A percentile compares a stretch with the other conserved stretches of the same genome.
Evolutionary conservation across 768 basidiomycete species (phyloP).

Genomic region (Psilocybe cyanescens): DNA sequence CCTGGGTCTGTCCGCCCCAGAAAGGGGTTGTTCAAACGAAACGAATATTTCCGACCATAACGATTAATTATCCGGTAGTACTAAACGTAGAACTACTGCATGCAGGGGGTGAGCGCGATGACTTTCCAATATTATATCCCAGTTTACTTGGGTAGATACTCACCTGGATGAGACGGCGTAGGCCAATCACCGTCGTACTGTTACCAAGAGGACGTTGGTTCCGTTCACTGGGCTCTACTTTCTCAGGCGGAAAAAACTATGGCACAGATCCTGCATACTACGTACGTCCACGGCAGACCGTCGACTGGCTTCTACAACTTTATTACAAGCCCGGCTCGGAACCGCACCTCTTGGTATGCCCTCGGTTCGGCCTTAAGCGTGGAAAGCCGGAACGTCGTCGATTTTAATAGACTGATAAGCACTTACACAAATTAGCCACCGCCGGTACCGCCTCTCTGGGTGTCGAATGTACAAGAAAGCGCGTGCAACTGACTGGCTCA

Average conservation of each 20-base stretch:
- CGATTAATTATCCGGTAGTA: not conserved
- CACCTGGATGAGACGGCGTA: not conserved
- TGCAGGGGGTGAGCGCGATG: not conserved
- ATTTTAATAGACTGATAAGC: not conserved
- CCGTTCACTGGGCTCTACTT: not conserved
- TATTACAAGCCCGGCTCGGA: not conserved
- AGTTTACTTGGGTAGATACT: not conserved
- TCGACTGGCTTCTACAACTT: not conserved
- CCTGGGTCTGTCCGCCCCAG: not conserved
- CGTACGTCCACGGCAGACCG: not conserved
- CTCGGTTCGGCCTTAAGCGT: not conserved
- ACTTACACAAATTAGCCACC: not conserved
- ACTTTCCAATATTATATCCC: not conserved
- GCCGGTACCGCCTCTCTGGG: not conserved
- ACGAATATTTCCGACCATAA: not conserved
- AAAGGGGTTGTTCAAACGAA: not conserved
- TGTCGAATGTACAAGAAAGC: too few relatives aligned
- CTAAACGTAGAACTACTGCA: too few relatives aligned
- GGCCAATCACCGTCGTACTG: not conserved
- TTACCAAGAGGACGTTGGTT: not conserved
- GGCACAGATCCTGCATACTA: not conserved
- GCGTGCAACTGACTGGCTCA: too few relatives aligned
- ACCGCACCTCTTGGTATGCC: not conserved
- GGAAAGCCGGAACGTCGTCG: not conserved
- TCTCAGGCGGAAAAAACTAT: not conserved